Percentiles rank a stretch among this genome's conserved stretches.
Evolutionary conservation across 2,329 filamentous ascomycete genomes (phyloP).

Genomic region (Dendryphion nanum): DNA sequence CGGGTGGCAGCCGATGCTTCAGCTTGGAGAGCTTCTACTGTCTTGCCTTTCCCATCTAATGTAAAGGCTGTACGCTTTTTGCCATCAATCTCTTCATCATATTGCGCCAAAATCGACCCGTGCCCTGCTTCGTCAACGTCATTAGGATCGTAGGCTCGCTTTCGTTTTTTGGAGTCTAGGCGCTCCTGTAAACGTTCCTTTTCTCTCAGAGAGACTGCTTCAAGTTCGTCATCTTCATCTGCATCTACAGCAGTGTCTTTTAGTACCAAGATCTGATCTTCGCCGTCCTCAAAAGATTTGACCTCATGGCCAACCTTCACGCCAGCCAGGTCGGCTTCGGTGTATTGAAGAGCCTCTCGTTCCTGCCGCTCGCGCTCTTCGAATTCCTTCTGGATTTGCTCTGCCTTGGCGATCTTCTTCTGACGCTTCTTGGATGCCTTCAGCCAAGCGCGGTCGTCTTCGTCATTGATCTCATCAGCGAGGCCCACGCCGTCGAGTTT

Average conservation of each 20-base stretch:
- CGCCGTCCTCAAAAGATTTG: constrained; percentile 72
- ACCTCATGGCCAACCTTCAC: constrained; percentile 90
- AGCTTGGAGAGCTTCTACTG: constrained; percentile 59
- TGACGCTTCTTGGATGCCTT: constrained; percentile 88
- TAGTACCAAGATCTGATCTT: constrained; percentile 89
- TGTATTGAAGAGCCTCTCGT: constrained; percentile 67
- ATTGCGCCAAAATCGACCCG: constrained; percentile 76
- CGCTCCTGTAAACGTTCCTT: constrained; percentile 71
- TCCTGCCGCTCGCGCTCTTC: constrained; percentile 68
- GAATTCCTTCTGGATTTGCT: constrained; percentile 70
- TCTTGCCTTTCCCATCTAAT: constrained; percentile 73
- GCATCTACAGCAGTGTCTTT: constrained; percentile 83
- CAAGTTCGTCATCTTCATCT: constrained; percentile 86
- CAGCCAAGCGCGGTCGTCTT: constrained; percentile 85
- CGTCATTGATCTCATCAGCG: constrained; percentile 68
- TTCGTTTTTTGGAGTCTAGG: constrained; percentile 85
- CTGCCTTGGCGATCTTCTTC: constrained; percentile 78
- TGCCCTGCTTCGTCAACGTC: constrained; percentile 65
- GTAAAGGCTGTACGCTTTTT: constrained; percentile 89
- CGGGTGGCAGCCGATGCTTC: constrained; percentile 54
- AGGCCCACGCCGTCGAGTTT: constrained; percentile 80
- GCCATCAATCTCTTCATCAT: constrained; percentile 91
- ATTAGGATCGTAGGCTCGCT: constrained; percentile 83
- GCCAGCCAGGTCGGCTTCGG: constrained; percentile 80
- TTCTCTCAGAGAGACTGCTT: constrained; percentile 71